These are phyloP conservation scores for Pyrenochaeta sp. DNA, from an alignment of 2,329 filamentous ascomycete genomes.

Conservation along the genomic window DNA sequence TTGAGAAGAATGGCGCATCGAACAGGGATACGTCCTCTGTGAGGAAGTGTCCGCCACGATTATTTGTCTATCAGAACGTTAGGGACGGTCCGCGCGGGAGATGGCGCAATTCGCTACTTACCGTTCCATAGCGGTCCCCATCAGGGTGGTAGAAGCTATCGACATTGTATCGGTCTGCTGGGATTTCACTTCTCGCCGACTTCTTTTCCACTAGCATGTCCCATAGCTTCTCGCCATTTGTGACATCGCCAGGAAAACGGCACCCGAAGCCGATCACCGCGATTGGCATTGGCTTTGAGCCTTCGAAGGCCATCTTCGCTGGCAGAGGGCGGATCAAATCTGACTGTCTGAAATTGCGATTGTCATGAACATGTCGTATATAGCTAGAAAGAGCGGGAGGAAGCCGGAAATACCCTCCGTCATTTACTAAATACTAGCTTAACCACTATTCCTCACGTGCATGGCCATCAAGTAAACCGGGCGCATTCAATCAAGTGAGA, in stretches of 20 bases:
- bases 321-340: not conserved
- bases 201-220: slow-evolving; percentile 17
- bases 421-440: too few relatives aligned
- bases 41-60: slow-evolving; percentile 28
- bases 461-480: slow-evolving; percentile 2
- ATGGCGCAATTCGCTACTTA: slow-evolving; percentile 1
- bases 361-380: slow-evolving; percentile 2
- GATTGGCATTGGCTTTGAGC: slow-evolving; percentile 27
- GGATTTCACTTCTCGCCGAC: slow-evolving; percentile 15
- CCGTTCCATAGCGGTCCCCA: slow-evolving; percentile 15
- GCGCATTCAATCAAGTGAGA: too few relatives aligned
- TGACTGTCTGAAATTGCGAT: not conserved
- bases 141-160: slow-evolving; percentile 25
- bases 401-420: not conserved
- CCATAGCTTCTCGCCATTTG: slow-evolving; percentile 21
- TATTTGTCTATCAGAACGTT: slow-evolving; percentile 6
- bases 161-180: slow-evolving; percentile 18
- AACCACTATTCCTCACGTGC: too few relatives aligned
- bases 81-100: not conserved
- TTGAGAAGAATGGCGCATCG: slow-evolving; percentile 32
- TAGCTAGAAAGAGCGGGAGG: not conserved
- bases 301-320: slow-evolving; percentile 6
- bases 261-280: slow-evolving; percentile 40
- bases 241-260: slow-evolving; percentile 23
- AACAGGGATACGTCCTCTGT: slow-evolving; percentile 27